phyloP scores from a whole-genome alignment of 73 alveolate genomes.

The Paramecium bursaria region DNA sequence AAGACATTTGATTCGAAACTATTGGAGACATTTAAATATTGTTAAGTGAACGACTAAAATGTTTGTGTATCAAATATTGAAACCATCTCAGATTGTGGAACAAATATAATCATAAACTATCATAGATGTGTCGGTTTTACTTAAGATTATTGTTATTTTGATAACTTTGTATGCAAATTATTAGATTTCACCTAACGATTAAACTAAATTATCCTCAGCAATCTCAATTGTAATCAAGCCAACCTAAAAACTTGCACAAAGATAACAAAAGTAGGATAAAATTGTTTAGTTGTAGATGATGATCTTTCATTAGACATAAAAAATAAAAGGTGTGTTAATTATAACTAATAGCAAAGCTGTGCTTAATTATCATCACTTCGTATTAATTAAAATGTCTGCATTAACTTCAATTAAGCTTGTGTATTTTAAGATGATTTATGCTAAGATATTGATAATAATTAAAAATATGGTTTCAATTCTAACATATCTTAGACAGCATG shows the following conservation, averaged over 20 bases:
- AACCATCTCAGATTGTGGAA: neutral
- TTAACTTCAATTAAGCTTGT: neutral
- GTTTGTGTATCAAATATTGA: neutral
- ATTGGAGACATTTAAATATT: neutral
- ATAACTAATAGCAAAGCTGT: neutral
- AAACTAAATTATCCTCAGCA: neutral
- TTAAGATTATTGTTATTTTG: conserved; percentile 1
- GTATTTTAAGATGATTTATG: neutral
- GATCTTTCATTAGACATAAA: no score
- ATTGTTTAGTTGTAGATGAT: no score
- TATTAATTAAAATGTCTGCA: neutral
- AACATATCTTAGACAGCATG: no score
- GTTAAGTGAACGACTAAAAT: neutral
- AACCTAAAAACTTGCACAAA: neutral
- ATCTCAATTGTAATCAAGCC: neutral
- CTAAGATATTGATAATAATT: neutral
- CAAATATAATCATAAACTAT: neutral
- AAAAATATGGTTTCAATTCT: no score
- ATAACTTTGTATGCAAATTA: neutral
- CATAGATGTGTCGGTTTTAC: conserved; percentile 17
- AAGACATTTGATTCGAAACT: neutral
- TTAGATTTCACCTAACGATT: conserved; percentile 2
- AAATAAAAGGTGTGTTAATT: no score
- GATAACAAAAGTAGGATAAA: neutral
- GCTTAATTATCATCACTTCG: neutral